A percentile compares a stretch with the other conserved stretches of the same genome.
Conservation (phyloP, 1,284 basidiomycete genomes). For the Ustilago loliicola region DNA sequence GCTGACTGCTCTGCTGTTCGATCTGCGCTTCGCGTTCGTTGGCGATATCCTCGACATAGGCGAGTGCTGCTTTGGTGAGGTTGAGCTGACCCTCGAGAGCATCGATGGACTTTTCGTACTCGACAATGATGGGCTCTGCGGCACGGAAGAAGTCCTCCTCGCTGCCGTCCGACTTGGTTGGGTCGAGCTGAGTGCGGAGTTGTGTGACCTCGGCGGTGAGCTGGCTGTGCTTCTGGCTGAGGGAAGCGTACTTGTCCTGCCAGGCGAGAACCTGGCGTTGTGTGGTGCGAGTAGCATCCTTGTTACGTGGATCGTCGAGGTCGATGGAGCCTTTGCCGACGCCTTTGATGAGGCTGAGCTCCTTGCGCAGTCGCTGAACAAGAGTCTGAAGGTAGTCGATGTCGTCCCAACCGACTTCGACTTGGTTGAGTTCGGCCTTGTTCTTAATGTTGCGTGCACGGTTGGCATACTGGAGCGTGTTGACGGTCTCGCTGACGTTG, state of each 20-base stretch:
- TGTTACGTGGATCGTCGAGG: slow-evolving; percentile 40
- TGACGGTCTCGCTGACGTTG: slow-evolving; percentile 94
- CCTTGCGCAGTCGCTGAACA: slow-evolving; percentile 78
- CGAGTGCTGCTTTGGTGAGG: slow-evolving; percentile 86
- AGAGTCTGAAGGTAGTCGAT: slow-evolving; percentile 87
- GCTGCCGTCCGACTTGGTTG: slow-evolving; percentile 70
- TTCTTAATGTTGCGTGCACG: slow-evolving; percentile 98
- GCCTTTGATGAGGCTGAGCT: slow-evolving; percentile 82
- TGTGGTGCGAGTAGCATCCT: slow-evolving; percentile 34
- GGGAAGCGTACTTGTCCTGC: slow-evolving; percentile 83
- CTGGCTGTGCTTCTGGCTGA: slow-evolving; percentile 85
- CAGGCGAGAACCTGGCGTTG: slow-evolving; percentile 80
- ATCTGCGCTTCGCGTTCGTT: slow-evolving; percentile 89
- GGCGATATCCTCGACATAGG: slow-evolving; percentile 89
- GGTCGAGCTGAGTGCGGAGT: slow-evolving; percentile 59
- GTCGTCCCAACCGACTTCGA: slow-evolving; percentile 98
- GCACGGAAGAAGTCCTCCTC: slow-evolving; percentile 90
- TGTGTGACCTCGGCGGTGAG: slow-evolving; percentile 86
- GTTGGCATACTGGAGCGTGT: slow-evolving; percentile 98
- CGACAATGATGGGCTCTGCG: slow-evolving; percentile 92
- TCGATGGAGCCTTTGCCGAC: slow-evolving; percentile 70
- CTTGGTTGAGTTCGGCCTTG: slow-evolving; percentile 88
- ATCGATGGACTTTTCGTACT: slow-evolving; percentile 97
- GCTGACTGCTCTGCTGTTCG: slow-evolving; percentile 73
- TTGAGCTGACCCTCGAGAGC: slow-evolving; percentile 94